Evolutionary conservation across 1,284 basidiomycete species (phyloP).

Genomic region (Microbotryum violaceum): DNA sequence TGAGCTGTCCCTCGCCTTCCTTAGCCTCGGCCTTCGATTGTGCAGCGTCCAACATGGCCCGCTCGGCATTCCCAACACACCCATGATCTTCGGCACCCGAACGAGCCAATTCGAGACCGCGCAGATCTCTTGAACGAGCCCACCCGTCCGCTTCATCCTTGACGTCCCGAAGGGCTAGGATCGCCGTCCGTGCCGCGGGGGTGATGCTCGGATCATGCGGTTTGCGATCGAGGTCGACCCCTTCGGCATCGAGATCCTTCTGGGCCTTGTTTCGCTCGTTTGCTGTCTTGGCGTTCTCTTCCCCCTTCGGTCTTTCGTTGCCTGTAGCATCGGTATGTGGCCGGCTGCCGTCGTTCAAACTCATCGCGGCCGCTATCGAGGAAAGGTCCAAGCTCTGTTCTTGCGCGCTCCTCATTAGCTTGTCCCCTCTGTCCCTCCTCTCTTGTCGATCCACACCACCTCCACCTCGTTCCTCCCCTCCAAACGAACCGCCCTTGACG

Average conservation of each 20-base stretch:
- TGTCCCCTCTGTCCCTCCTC: background rate
- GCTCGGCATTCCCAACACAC: background rate
- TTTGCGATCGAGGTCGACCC: constrained; percentile 6
- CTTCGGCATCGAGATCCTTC: background rate
- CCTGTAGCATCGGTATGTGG: too few relatives aligned
- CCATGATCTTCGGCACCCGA: constrained; percentile 1
- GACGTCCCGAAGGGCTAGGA: constrained; percentile 73
- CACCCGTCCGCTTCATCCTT: constrained; percentile 92
- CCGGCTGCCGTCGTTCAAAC: too few relatives aligned
- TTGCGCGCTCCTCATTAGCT: background rate
- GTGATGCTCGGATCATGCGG: constrained; percentile 43
- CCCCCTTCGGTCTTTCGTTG: background rate
- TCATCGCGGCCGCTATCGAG: too few relatives aligned
- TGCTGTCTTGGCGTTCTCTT: too few relatives aligned
- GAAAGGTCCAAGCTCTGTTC: too few relatives aligned
- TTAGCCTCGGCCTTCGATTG: constrained; percentile 37
- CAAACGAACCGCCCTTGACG: background rate
- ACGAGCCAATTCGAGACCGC: constrained; percentile 12
- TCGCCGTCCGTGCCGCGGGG: constrained; percentile 70
- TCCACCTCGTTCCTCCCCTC: background rate
- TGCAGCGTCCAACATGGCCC: constrained; percentile 49
- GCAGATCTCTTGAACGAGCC: constrained; percentile 77
- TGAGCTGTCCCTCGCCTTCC: constrained; percentile 43
- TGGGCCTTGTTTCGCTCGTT: background rate
- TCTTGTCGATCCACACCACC: background rate